Evolutionary conservation across 2,329 filamentous ascomycete species (phyloP), one percentile per base, ranked within the genome.

Genomic region (Mycosphaerella sp.): DNA sequence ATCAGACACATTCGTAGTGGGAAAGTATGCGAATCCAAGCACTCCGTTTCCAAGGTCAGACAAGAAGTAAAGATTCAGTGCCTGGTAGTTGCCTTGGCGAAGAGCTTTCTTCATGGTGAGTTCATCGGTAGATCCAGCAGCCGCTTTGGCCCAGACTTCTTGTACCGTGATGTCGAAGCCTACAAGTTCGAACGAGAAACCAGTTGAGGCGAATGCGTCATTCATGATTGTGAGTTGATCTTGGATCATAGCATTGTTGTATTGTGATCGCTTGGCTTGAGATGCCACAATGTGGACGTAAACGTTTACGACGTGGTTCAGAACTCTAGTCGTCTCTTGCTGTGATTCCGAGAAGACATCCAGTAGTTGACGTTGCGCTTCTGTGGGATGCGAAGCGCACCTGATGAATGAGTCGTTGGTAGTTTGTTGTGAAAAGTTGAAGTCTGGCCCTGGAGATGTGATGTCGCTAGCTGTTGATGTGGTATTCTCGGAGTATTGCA

Each of bases 21-120:
- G 60, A 26, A 51, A 51, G 29, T 51, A 51, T 32, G 41, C 45
- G 41, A 51, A 45, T 10, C 48, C 48, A 10, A 58, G 53, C 8
- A 58, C 21, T 34, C 46, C 45, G n/a, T 41, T 40, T 8, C 56
- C 53, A 1, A 80, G 69, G 51, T 79, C 70, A 14, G 76, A 77
- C 60, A 80, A 75, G 66, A 80, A 80, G 66, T 80, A 81, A 41
- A 81, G 69, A 64, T 81, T 81, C 26, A 81, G 70, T 0, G 74
- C 73, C 17, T 61, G 59, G 64, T 81, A 81, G 32, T 63, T 74
- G 48, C 79, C 78, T 57, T 73, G 69, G 21, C 77, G 76, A 2
- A 81, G 73, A 3, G 73, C 64, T 38, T 66, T 64, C 64, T 81
- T 81, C 78, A 80, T 80, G 11, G 56, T 69, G 10, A 17, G 48